Evolutionary conservation across 192 early-diverging fungal species (phyloP).

Genomic region (Rhizophagus prolifer): DNA sequence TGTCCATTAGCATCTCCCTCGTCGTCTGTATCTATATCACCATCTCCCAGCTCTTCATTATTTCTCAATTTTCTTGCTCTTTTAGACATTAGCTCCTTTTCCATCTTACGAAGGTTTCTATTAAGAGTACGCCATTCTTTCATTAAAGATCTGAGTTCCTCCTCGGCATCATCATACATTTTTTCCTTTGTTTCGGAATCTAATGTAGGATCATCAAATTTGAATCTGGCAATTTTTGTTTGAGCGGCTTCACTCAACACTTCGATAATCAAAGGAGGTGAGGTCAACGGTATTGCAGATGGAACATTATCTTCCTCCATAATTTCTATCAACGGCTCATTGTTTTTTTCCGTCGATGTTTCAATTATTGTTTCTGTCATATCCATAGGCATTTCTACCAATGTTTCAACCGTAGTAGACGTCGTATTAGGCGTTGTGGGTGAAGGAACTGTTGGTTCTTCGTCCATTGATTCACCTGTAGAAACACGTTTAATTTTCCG

Average conservation of each 20-base stretch:
- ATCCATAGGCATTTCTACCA: not conserved
- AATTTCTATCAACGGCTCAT: constrained; percentile 4
- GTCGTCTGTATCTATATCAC: not conserved
- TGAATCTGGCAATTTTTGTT: constrained; percentile 1
- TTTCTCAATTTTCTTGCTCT: not conserved
- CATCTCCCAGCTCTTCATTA: not conserved
- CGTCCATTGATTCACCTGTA: not conserved
- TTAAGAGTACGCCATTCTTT: not conserved
- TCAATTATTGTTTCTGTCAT: not conserved
- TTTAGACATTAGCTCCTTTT: constrained; percentile 1
- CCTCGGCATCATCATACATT: constrained; percentile 1
- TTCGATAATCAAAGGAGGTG: not conserved
- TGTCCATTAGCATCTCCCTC: not conserved
- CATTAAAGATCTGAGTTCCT: not conserved
- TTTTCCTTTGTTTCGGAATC: not conserved
- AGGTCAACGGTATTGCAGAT: not conserved
- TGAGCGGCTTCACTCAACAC: not conserved
- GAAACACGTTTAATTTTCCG: not conserved
- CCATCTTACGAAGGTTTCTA: not conserved
- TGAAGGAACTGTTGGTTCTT: not conserved
- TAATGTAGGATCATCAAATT: constrained; percentile 9
- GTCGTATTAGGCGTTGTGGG: not conserved
- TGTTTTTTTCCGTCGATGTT: not conserved
- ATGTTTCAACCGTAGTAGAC: not conserved
- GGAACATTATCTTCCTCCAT: not conserved